Percentiles rank a stretch among this genome's conserved stretches.
Evolutionary conservation across 2,329 filamentous ascomycete species (phyloP).

Genomic region (Drechslera avenae): DNA sequence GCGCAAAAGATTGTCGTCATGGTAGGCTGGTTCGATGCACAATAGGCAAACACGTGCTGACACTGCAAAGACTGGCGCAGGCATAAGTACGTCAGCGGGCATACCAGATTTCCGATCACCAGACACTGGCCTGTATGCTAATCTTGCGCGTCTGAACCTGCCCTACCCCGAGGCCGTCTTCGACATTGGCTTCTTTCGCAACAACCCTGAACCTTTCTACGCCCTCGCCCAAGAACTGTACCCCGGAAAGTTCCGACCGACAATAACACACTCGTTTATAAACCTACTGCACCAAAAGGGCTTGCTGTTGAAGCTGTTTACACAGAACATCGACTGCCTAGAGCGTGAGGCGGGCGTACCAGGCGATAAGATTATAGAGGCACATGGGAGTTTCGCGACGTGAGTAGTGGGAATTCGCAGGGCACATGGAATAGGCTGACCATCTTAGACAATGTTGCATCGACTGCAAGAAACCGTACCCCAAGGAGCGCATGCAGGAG

Average conservation of each 20-base stretch:
- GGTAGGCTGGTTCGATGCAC: conserved; percentile 48
- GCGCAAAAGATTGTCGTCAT: conserved; percentile 80
- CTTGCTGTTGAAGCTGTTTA: conserved; percentile 84
- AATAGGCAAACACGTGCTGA: conserved; percentile 5
- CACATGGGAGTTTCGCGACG: conserved; percentile 88
- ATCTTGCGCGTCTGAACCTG: conserved; percentile 82
- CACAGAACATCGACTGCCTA: conserved; percentile 96
- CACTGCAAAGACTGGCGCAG: conserved; percentile 72
- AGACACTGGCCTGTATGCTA: conserved; percentile 90
- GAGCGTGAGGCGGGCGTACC: conserved; percentile 87
- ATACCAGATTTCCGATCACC: conserved; percentile 96
- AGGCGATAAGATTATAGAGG: conserved; percentile 81
- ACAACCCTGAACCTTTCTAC: conserved; percentile 89
- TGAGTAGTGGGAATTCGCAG: conserved; percentile 5
- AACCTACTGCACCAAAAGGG: conserved; percentile 78
- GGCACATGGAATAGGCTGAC: not conserved
- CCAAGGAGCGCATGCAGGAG: conserved; percentile 73
- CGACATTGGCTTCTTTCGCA: conserved; percentile 85
- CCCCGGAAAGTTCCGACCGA: conserved; percentile 86
- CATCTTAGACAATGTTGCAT: conserved; percentile 76
- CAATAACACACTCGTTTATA: conserved; percentile 88
- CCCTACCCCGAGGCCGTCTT: conserved; percentile 93
- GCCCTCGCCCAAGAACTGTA: conserved; percentile 89
- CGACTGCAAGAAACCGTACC: conserved; percentile 76
- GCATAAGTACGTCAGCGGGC: conserved; percentile 74